Conservation (phyloP, 2,329 filamentous ascomycete species). For the Colletotrichum acutatum region DNA sequence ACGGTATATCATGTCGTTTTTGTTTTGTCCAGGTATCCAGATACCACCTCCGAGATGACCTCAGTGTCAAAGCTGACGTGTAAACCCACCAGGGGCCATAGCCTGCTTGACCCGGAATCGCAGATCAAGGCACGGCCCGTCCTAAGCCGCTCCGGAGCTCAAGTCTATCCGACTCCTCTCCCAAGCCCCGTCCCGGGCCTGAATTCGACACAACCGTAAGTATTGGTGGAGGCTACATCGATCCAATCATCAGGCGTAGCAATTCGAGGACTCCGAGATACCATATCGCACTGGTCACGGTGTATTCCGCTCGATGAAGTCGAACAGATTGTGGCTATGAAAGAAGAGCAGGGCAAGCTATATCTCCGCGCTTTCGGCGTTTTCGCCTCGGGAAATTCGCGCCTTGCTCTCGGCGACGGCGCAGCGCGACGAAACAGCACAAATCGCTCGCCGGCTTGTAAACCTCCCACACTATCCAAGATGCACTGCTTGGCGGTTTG, state of each 20-base stretch:
- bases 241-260: not conserved
- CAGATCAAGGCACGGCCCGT: not conserved
- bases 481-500: not conserved
- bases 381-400: not conserved
- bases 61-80: too few species aligned
- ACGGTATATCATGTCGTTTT: accelerated
- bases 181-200: too few species aligned
- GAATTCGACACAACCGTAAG: too few species aligned
- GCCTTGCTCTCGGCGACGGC: not conserved
- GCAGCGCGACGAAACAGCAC: not conserved
- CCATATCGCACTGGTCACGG: too few species aligned
- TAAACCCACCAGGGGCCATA: too few species aligned
- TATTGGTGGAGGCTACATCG: not conserved
- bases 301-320: too few species aligned
- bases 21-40: too few species aligned
- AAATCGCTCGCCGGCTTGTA: not conserved
- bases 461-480: not conserved
- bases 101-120: not conserved
- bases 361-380: not conserved
- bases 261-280: too few species aligned
- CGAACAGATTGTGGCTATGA: not conserved
- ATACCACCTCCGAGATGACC: too few species aligned
- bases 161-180: not conserved
- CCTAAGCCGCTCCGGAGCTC: not conserved
- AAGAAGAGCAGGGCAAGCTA: not conserved